Evolutionary conservation across 1,139 yeast species (phyloP).

Genomic region (Yamadazyma atlantica): DNA sequence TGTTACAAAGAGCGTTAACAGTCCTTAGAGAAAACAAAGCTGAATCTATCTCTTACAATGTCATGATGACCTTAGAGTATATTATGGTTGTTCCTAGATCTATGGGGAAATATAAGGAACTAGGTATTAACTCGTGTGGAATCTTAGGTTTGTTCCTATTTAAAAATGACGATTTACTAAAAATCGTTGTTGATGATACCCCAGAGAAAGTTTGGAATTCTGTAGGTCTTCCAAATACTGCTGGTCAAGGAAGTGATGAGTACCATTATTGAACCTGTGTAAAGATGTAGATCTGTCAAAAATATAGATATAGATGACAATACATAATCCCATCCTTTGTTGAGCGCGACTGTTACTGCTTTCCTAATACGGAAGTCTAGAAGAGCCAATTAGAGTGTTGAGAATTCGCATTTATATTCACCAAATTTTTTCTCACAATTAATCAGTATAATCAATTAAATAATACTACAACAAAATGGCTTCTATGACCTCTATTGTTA

Average conservation of each 20-base stretch:
- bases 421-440: conserved; percentile 2
- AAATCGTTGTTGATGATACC: conserved; percentile 41
- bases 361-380: conserved; percentile 25
- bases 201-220: conserved; percentile 49
- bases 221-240: conserved; percentile 66
- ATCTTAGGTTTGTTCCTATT: conserved; percentile 76
- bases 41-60: conserved; percentile 64
- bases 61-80: conserved; percentile 78
- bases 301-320: background rate
- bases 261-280: conserved; percentile 26
- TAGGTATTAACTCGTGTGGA: conserved; percentile 81
- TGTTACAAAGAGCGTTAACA: conserved; percentile 71
- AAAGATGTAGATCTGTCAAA: conserved; percentile 11
- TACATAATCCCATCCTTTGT: too few relatives aligned
- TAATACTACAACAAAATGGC: conserved; percentile 21
- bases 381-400: conserved; percentile 9
- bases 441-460: background rate
- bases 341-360: background rate
- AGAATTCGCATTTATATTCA: conserved; percentile 10
- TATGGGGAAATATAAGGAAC: conserved; percentile 30
- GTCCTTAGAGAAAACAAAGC: conserved; percentile 54
- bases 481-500: conserved; percentile 79
- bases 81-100: conserved; percentile 85
- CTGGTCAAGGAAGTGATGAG: conserved; percentile 32
- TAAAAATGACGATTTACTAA: conserved; percentile 56